Base-by-base conservation (phyloP, 1,284 basidiomycete genomes). In the Mycena citricolor region DNA sequence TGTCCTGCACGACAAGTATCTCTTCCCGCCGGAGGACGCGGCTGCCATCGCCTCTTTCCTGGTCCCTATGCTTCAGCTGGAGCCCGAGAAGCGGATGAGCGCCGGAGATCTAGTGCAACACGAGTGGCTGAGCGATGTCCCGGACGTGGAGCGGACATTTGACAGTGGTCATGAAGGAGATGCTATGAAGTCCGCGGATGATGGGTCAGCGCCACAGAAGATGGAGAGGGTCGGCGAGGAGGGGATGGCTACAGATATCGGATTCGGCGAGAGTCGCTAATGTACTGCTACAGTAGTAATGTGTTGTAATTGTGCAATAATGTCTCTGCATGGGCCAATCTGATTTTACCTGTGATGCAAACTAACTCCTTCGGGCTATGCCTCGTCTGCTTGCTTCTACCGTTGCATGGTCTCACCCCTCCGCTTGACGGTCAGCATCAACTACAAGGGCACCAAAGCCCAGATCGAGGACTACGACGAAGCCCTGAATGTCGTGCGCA, bases 1-100 rank as follows among this genome's bases (percentile, higher is more conserved):
- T 13, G 52, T 54, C 4, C 40, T 54, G n/a, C 45, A 51, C 46
- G 52, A 54, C 45, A 54, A 54, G 32, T 54, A 54, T 29, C 49
- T 54, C n/a, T 49, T 54, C 29, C 52, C 49, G 17, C 45, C 26
- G 20, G 19, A 39, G 8, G 52, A 54, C 0, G 52, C 52, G 33
- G 39, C 42, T n/a, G 43, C 36, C 22, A 32, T 51, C 21, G 31
- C 52, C 11, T 41, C 43, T 5, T 54, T 54, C 31, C 31, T 54
- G 23, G 46, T 48, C 2, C 49, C 49, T 10, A 54, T 48, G 41
- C 32, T 50, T 20, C 19, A 19, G 29, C 31, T 54, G 12, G 19
- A 40, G 32, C 28, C 39, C 6, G 45, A 49, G 8, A 22, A 29
- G 30, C 45, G 52, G 3, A 32, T 21, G 32, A 26, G n/a, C 20